These are phyloP conservation scores for Cryptococcus floricola DNA, from an alignment of 1,284 basidiomycete genomes.

Conservation along the genomic window DNA sequence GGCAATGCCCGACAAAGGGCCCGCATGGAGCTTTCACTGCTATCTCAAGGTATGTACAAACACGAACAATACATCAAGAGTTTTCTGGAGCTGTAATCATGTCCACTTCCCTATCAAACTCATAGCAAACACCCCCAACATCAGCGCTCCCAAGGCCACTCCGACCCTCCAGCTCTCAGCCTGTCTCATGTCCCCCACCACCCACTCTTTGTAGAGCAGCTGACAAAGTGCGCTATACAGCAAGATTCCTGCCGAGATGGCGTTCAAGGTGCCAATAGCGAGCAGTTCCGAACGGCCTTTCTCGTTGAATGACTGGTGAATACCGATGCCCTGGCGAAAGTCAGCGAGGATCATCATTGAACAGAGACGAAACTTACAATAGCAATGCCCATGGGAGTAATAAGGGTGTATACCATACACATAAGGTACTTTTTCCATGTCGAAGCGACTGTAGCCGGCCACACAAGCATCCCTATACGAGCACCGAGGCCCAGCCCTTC, in stretches of 20 bases:
- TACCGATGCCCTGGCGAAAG: conserved; percentile 5
- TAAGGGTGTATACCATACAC: conserved; percentile 13
- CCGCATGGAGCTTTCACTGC: too few species aligned
- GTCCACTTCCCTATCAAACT: too few species aligned
- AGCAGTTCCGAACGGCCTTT: conserved; percentile 7
- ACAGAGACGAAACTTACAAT: conserved; percentile 8
- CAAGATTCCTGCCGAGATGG: conserved; percentile 31
- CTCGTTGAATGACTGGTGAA: conserved; percentile 13
- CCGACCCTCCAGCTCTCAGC: too few species aligned
- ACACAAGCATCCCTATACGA: conserved; percentile 20
- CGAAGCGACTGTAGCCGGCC: conserved; percentile 5
- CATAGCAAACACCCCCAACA: too few species aligned
- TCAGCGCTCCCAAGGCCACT: too few species aligned
- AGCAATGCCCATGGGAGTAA: conserved; percentile 20
- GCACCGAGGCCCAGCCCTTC: conserved; percentile 31
- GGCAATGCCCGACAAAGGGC: too few species aligned
- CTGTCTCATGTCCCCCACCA: too few species aligned
- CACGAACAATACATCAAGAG: too few species aligned
- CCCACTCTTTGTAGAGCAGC: too few species aligned
- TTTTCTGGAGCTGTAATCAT: too few species aligned
- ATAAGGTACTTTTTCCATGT: conserved; percentile 9
- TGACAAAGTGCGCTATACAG: conserved; percentile 11
- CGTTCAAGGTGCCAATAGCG: conserved; percentile 24
- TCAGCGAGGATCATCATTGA: neutral
- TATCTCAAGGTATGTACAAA: too few species aligned